phyloP scores from a whole-genome alignment of 768 basidiomycete species.

The Epithele typhae region DNA sequence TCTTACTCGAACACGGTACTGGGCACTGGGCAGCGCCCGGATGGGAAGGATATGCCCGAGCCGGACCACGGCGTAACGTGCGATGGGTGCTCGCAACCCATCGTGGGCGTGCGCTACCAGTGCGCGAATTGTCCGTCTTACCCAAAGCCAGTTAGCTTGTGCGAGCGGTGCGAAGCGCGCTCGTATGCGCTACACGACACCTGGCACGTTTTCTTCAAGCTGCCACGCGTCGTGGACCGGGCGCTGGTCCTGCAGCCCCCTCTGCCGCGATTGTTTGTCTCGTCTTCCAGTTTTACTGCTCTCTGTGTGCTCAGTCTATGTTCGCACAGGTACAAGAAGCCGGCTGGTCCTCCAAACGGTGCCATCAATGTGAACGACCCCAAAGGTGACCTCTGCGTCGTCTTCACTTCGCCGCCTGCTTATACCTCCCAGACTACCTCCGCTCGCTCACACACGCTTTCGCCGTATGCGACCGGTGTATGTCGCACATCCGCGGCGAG shows the following conservation, averaged over 20 bases:
- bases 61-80: slow-evolving; percentile 60
- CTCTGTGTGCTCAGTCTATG: no score
- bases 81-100: slow-evolving; percentile 62
- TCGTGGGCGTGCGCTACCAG: slow-evolving; percentile 79
- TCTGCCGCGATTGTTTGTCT: slow-evolving; percentile 61
- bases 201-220: slow-evolving; percentile 83
- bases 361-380: slow-evolving; percentile 41
- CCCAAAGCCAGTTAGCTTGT: slow-evolving; percentile 74
- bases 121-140: slow-evolving; percentile 85
- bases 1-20: slow-evolving; percentile 70
- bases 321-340: slow-evolving; percentile 53
- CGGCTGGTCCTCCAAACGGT: slow-evolving; percentile 51
- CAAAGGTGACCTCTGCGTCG: slow-evolving; percentile 39
- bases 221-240: slow-evolving; percentile 72
- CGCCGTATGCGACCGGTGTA: slow-evolving; percentile 85
- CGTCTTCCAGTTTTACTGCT: neutral
- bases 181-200: slow-evolving; percentile 83
- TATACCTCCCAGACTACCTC: slow-evolving; percentile 50
- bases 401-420: neutral
- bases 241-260: slow-evolving; percentile 55
- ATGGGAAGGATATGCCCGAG: slow-evolving; percentile 10
- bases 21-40: slow-evolving; percentile 33
- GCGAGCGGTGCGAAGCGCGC: slow-evolving; percentile 69
- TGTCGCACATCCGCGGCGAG: slow-evolving; percentile 74
- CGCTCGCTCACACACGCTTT: slow-evolving; percentile 51